Evolutionary conservation across 176 grass and related monocot genomes (phyloP).

Genomic region (Echinochloa phyllopogon): DNA sequence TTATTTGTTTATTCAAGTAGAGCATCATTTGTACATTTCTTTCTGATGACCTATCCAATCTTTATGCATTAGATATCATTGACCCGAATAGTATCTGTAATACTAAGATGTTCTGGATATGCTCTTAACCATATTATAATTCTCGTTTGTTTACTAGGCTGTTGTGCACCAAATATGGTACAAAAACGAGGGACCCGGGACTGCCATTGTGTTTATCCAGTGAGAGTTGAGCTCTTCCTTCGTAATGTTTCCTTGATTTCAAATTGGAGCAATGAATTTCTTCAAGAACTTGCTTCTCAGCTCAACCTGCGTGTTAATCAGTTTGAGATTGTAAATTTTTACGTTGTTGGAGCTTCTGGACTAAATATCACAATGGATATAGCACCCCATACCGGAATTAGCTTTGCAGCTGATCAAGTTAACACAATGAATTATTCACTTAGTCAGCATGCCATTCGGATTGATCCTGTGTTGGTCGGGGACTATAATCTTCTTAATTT

Average conservation of each 20-base stretch:
- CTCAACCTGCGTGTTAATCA: constrained; percentile 66
- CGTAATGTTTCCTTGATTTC: constrained; percentile 86
- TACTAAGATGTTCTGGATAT: neutral
- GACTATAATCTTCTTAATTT: constrained; percentile 96
- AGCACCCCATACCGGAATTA: constrained; percentile 82
- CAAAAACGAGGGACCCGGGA: constrained; percentile 58
- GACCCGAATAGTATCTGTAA: neutral
- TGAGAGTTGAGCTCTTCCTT: constrained; percentile 94
- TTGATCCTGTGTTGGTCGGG: constrained; percentile 78
- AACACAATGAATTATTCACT: constrained; percentile 76
- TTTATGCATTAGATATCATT: neutral
- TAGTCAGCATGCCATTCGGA: constrained; percentile 64
- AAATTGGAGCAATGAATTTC: constrained; percentile 88
- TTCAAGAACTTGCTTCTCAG: constrained; percentile 80
- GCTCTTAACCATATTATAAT: constrained; percentile 2
- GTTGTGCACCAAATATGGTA: constrained; percentile 90
- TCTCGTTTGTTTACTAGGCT: constrained; percentile 54
- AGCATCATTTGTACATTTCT: neutral
- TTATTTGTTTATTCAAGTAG: constrained; percentile 12
- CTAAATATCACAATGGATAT: constrained; percentile 99
- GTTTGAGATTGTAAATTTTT: constrained; percentile 96
- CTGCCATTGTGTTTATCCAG: constrained; percentile 90
- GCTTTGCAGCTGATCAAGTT: constrained; percentile 75
- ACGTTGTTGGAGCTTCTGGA: constrained; percentile 95
- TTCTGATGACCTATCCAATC: neutral